Conservation (phyloP, 305 asterid genomes). For the Solanum aculeatissimum region DNA sequence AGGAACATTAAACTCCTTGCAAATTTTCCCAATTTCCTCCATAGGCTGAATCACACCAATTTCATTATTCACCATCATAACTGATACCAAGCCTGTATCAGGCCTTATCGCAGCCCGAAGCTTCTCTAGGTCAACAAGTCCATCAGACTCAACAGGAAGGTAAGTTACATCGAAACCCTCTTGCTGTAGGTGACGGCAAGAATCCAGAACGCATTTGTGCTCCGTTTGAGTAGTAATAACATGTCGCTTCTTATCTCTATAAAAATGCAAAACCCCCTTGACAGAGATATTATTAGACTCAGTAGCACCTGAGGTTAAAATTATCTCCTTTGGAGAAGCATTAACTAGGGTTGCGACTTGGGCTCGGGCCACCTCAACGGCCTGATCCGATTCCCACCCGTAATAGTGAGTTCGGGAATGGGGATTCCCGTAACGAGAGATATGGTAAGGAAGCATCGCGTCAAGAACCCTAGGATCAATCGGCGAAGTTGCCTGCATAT, state of each 20-base stretch:
- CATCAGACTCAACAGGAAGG: constrained; percentile 66
- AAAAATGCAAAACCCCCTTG: constrained; percentile 83
- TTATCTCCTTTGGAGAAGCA: constrained; percentile 86
- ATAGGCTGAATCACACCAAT: constrained; percentile 89
- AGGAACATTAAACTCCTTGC: constrained; percentile 73
- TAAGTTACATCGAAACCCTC: constrained; percentile 85
- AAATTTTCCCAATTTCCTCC: constrained; percentile 75
- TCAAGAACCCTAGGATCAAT: constrained; percentile 90
- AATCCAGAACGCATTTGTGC: constrained; percentile 91
- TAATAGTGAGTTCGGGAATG: constrained; percentile 92
- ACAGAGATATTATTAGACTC: constrained; percentile 82
- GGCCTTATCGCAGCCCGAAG: constrained; percentile 65
- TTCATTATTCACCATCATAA: constrained; percentile 97
- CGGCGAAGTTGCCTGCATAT: constrained; percentile 94
- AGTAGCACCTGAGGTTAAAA: constrained; percentile 95
- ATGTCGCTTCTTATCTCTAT: constrained; percentile 77
- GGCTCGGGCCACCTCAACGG: constrained; percentile 59
- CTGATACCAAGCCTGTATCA: constrained; percentile 80
- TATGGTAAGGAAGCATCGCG: constrained; percentile 74
- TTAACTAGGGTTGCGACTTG: constrained; percentile 55
- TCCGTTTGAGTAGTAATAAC: constrained; percentile 95
- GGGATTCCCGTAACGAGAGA: constrained; percentile 83
- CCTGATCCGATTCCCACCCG: constrained; percentile 96
- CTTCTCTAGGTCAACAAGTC: constrained; percentile 53
- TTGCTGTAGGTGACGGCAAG: constrained; percentile 85